Conservation (phyloP, 192 early-diverging fungal species). For the Podila minutissima region DNA sequence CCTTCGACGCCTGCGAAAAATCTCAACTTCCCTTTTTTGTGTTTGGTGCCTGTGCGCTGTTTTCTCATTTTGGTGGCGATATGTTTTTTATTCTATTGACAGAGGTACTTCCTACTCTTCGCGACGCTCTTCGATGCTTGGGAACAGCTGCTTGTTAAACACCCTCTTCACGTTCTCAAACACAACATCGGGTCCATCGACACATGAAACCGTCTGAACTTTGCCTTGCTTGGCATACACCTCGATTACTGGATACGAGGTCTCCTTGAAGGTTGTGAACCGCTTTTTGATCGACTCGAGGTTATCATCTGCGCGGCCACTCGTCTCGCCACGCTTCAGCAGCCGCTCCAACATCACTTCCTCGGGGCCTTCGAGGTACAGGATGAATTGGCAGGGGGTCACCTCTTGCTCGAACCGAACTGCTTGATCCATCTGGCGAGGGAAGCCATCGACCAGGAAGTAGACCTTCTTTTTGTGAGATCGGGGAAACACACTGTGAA, state of each 20-base stretch:
- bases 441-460: constrained; percentile 74
- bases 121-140: neutral
- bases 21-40: no score
- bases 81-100: no score
- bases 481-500: neutral
- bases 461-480: constrained; percentile 29
- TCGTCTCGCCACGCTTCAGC: constrained; percentile 67
- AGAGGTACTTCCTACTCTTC: no score
- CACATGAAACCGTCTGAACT: constrained; percentile 74
- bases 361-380: constrained; percentile 66
- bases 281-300: constrained; percentile 64
- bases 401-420: constrained; percentile 34
- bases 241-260: constrained; percentile 89
- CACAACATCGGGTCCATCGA: constrained; percentile 67
- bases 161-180: constrained; percentile 65
- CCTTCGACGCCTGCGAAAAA: no score
- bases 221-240: constrained; percentile 77
- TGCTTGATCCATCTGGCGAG: constrained; percentile 70
- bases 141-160: constrained; percentile 51
- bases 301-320: constrained; percentile 69
- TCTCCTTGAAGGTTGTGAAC: constrained; percentile 60
- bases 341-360: constrained; percentile 60
- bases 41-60: no score
- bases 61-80: no score
- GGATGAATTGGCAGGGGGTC: constrained; percentile 43